Evolutionary conservation across 257 asterid species (phyloP).

Genomic region (Scutellaria barbata): DNA sequence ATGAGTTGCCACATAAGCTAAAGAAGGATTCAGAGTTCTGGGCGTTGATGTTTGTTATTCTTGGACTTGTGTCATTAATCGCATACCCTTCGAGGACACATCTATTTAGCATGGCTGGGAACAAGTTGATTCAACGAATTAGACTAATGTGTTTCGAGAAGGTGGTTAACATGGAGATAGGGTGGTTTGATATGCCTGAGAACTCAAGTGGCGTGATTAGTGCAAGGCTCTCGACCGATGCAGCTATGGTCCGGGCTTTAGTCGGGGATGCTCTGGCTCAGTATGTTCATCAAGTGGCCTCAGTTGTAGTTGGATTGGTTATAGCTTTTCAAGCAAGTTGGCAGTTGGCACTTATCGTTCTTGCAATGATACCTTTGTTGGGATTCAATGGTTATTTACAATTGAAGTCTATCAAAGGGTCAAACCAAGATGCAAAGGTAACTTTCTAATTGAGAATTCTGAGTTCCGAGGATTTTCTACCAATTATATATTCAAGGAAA

Average conservation of each 20-base stretch:
- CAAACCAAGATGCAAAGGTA: constrained; percentile 50
- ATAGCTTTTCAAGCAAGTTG: constrained; percentile 65
- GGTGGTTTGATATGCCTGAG: constrained; percentile 56
- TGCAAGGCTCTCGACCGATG: constrained; percentile 61
- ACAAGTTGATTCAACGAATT: constrained; percentile 46
- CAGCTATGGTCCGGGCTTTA: constrained; percentile 50
- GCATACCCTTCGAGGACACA: constrained; percentile 37
- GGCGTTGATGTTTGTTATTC: constrained; percentile 48
- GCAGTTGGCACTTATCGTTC: constrained; percentile 54
- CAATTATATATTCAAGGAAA: no score
- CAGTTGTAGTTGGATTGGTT: constrained; percentile 43
- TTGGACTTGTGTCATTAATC: constrained; percentile 40
- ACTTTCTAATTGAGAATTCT: background rate
- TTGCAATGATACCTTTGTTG: constrained; percentile 47
- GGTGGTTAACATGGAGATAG: constrained; percentile 55
- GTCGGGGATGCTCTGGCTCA: constrained; percentile 54
- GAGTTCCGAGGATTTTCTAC: background rate
- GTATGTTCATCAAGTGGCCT: constrained; percentile 40
- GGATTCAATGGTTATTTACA: constrained; percentile 45
- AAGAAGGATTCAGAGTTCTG: constrained; percentile 49
- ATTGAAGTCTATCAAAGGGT: constrained; percentile 41
- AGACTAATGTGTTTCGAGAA: constrained; percentile 53
- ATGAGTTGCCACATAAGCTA: constrained; percentile 46
- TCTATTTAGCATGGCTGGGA: constrained; percentile 51
- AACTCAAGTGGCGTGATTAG: constrained; percentile 54